A percentile compares a stretch with the other conserved stretches of the same genome.
Conservation (phyloP, 805 yeast genomes). For the Yarrowia sp. region DNA sequence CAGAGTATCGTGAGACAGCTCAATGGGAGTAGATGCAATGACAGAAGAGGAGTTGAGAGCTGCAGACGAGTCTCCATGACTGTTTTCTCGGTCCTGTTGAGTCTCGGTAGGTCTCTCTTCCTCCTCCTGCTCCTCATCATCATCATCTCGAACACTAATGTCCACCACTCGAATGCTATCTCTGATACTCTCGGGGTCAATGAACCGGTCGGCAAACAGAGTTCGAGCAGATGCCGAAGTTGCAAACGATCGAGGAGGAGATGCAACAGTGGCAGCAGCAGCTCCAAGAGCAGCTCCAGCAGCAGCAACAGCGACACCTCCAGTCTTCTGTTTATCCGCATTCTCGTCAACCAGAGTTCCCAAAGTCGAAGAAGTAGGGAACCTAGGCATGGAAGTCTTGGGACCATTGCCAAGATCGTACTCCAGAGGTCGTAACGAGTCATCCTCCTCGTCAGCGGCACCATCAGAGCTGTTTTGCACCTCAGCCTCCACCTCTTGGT, state of each 20-base stretch:
- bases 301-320: not conserved
- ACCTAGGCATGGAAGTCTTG: not conserved
- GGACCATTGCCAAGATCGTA: conserved; percentile 18
- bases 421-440: conserved; percentile 27
- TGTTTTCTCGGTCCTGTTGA: not conserved
- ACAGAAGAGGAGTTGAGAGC: conserved; percentile 13
- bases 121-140: conserved; percentile 1
- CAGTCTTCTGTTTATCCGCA: not conserved
- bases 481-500: not conserved
- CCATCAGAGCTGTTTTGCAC: not conserved
- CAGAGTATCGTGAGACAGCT: not conserved
- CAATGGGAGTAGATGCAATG: conserved; percentile 33
- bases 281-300: not conserved
- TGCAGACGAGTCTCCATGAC: not conserved
- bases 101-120: not conserved
- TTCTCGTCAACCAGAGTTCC: conserved; percentile 22
- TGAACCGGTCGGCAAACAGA: conserved; percentile 29
- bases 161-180: conserved; percentile 27
- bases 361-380: conserved; percentile 34
- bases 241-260: conserved; percentile 12
- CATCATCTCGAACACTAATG: conserved; percentile 16
- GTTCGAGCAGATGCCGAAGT: conserved; percentile 34
- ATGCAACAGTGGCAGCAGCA: not conserved
- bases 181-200: conserved; percentile 27
- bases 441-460: not conserved